phyloP scores from a whole-genome alignment of 2,329 filamentous ascomycete genomes.

The Dactylellina sp. region DNA sequence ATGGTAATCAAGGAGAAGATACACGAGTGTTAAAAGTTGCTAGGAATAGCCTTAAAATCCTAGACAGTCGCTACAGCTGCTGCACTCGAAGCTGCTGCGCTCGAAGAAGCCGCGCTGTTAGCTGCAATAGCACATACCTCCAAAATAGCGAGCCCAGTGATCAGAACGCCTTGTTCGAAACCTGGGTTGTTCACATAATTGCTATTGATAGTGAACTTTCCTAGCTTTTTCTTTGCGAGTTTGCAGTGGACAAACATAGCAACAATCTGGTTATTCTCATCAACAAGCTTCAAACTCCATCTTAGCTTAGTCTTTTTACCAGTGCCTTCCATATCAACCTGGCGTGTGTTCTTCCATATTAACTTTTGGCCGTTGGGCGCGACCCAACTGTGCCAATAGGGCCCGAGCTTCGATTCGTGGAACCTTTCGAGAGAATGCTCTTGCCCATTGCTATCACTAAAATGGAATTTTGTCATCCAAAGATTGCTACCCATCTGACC shows the following conservation, averaged over 20 bases:
- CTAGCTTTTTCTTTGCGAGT: slow-evolving; percentile 28
- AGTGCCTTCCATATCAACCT: slow-evolving; percentile 30
- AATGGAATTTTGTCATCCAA: slow-evolving; percentile 52
- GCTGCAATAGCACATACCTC: slow-evolving; percentile 13
- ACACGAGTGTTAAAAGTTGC: too few relatives aligned
- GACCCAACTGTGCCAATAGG: slow-evolving; percentile 27
- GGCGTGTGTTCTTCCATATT: slow-evolving; percentile 43
- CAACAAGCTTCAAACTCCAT: slow-evolving; percentile 30
- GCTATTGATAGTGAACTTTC: slow-evolving; percentile 37
- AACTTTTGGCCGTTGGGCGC: slow-evolving; percentile 15
- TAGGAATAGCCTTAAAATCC: too few relatives aligned
- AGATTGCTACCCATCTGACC: slow-evolving; percentile 37
- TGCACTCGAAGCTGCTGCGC: not conserved
- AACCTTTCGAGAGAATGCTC: slow-evolving; percentile 27
- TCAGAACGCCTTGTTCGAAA: slow-evolving; percentile 33
- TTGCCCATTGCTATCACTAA: slow-evolving; percentile 19
- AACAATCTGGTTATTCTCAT: slow-evolving; percentile 29
- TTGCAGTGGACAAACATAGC: slow-evolving; percentile 43
- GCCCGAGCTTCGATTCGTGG: slow-evolving; percentile 24
- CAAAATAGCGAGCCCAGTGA: slow-evolving; percentile 33
- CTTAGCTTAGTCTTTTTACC: slow-evolving; percentile 18
- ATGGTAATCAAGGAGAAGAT: too few relatives aligned
- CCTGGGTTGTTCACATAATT: slow-evolving; percentile 14
- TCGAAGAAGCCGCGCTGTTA: slow-evolving; percentile 9
- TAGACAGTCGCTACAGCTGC: not conserved